These are phyloP conservation scores for Excoecaria cochinchinensis DNA, from an alignment of 345 rosid species.

Conservation along the genomic window DNA sequence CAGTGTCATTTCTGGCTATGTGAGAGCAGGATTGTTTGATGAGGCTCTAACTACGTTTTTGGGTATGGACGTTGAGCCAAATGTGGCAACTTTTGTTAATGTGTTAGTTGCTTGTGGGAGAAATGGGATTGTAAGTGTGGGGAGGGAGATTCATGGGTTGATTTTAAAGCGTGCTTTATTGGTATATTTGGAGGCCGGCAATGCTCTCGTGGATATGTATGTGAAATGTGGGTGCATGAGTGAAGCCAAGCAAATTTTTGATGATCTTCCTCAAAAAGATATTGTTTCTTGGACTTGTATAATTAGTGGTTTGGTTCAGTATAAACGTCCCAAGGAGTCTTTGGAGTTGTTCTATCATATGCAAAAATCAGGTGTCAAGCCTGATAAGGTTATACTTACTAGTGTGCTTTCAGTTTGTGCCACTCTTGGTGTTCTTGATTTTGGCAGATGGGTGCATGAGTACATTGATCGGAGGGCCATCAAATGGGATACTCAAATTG, in stretches of 20 bases:
- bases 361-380: constrained; percentile 36
- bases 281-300: constrained; percentile 49
- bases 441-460: constrained; percentile 50
- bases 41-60: constrained; percentile 38
- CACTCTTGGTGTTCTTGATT: constrained; percentile 46
- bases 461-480: constrained; percentile 31
- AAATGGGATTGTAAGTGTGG: constrained; percentile 29
- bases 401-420: constrained; percentile 52
- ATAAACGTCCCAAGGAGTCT: constrained; percentile 34
- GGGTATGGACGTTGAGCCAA: constrained; percentile 41
- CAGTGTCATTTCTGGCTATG: constrained; percentile 36
- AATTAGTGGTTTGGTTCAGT: constrained; percentile 46
- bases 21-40: constrained; percentile 36
- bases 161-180: constrained; percentile 22
- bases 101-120: constrained; percentile 43
- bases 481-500: constrained; percentile 40
- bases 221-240: constrained; percentile 40
- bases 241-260: constrained; percentile 39
- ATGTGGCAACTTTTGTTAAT: constrained; percentile 36
- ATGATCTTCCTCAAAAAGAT: constrained; percentile 38
- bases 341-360: constrained; percentile 39
- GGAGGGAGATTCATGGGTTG: constrained; percentile 37
- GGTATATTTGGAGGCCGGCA: constrained; percentile 32
- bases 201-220: constrained; percentile 53
- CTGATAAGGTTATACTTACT: constrained; percentile 46